A percentile compares a stretch with the other conserved stretches of the same genome.
These are phyloP conservation scores for Chrysosporium queenslandicum DNA, from an alignment of 2,329 filamentous ascomycete genomes.

Conservation along the genomic window DNA sequence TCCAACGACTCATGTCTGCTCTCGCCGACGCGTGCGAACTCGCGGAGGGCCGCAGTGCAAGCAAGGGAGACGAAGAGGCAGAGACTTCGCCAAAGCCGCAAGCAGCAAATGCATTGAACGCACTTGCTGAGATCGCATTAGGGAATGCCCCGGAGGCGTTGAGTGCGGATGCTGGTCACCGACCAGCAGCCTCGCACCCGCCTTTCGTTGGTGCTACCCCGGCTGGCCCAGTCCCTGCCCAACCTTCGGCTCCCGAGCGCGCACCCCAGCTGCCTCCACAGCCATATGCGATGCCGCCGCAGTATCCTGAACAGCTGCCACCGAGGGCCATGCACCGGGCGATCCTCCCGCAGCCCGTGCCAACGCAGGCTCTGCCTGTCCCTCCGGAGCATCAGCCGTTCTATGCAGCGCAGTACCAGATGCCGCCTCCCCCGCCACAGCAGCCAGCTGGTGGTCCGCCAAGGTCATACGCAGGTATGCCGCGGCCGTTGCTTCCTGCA, in stretches of 20 bases:
- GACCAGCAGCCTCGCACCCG: conserved; percentile 1
- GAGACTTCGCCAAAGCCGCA: conserved; percentile 15
- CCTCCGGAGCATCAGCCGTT: conserved; percentile 19
- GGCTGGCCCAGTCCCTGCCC: not conserved
- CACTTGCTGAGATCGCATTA: conserved; percentile 27
- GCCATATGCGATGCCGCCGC: not conserved
- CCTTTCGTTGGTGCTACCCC: not conserved
- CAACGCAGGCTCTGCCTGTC: conserved; percentile 25
- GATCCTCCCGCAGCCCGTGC: conserved; percentile 25
- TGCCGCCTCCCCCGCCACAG: conserved; percentile 16
- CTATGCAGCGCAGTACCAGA: conserved; percentile 20
- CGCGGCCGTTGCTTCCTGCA: conserved; percentile 31
- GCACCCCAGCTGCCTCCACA: conserved; percentile 18
- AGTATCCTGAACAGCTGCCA: conserved; percentile 38
- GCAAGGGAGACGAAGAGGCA: conserved; percentile 23
- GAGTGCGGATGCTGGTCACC: conserved; percentile 5
- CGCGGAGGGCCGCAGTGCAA: conserved; percentile 19
- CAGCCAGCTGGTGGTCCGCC: conserved; percentile 16
- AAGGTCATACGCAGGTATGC: conserved; percentile 1
- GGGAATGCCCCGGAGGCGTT: not conserved
- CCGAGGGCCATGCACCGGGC: conserved; percentile 21
- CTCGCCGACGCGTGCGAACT: conserved; percentile 22
- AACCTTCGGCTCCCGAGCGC: conserved; percentile 2
- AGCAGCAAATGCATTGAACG: conserved; percentile 23
- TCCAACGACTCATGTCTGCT: conserved; percentile 16